phyloP scores from a whole-genome alignment of 352 stramenopile species.

The Phytophthora quininea region DNA sequence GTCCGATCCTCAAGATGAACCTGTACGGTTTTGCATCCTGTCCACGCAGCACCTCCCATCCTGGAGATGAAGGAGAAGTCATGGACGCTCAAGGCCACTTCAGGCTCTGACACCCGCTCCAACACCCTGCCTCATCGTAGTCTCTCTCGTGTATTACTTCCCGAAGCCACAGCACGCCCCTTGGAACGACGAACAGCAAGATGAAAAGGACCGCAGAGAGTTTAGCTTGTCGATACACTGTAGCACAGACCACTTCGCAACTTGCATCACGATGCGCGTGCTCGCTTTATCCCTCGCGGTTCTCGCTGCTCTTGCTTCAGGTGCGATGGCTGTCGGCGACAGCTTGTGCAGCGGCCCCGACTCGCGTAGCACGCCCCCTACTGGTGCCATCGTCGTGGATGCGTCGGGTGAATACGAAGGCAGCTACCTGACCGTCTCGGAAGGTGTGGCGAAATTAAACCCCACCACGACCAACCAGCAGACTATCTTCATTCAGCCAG shows the following conservation, averaged over 20 bases:
- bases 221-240: constrained; percentile 2
- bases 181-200: not conserved
- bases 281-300: not conserved
- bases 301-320: constrained; percentile 1
- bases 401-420: constrained; percentile 14
- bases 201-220: not conserved
- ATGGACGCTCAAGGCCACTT: not conserved
- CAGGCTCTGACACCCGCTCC: not conserved
- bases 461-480: constrained; percentile 13
- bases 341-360: constrained; percentile 13
- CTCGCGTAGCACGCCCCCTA: constrained; percentile 10
- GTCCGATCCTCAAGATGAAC: too few relatives aligned
- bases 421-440: constrained; percentile 17
- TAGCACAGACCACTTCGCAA: too few relatives aligned
- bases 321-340: constrained; percentile 7
- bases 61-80: not conserved
- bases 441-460: constrained; percentile 18
- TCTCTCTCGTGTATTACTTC: not conserved
- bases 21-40: too few relatives aligned
- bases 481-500: constrained; percentile 19
- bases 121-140: not conserved
- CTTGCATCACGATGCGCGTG: constrained; percentile 15
- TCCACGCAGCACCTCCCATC: not conserved
- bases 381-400: constrained; percentile 29
- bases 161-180: not conserved